Evolutionary conservation across 345 rosid species (phyloP).

Genomic region (Melaleuca quinquenervia): DNA sequence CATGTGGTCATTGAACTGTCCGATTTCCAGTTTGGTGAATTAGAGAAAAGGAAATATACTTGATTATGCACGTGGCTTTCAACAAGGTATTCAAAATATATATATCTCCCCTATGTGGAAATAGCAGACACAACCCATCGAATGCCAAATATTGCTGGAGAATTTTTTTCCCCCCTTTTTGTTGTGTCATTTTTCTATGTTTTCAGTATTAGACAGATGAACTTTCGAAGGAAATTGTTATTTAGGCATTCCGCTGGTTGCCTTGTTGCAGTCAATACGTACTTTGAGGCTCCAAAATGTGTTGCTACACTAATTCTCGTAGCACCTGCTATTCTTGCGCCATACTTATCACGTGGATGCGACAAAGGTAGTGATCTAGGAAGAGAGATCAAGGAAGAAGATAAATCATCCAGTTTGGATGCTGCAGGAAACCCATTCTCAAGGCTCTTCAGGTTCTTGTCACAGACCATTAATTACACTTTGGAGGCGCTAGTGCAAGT

Average conservation of each 20-base stretch:
- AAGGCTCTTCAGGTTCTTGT: slow-evolving; percentile 22
- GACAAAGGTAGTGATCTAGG: slow-evolving; percentile 3
- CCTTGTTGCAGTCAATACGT: slow-evolving; percentile 69
- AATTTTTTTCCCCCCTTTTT: not conserved
- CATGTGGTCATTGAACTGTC: not conserved
- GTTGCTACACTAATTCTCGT: slow-evolving; percentile 76
- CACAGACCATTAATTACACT: slow-evolving; percentile 20
- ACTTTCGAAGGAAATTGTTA: not conserved
- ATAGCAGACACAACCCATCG: not conserved
- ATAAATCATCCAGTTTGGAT: slow-evolving; percentile 9
- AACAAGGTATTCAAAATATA: not conserved
- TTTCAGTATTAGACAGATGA: not conserved
- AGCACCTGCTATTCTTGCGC: slow-evolving; percentile 89
- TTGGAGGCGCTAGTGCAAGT: slow-evolving; percentile 17
- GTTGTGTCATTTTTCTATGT: not conserved
- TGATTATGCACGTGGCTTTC: not conserved
- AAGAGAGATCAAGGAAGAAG: slow-evolving; percentile 15
- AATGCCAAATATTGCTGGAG: not conserved
- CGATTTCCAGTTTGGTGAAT: not conserved
- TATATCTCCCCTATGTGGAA: not conserved
- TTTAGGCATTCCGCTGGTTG: slow-evolving; percentile 86
- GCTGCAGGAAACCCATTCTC: slow-evolving; percentile 6
- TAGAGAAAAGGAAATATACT: not conserved
- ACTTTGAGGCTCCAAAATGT: slow-evolving; percentile 86
- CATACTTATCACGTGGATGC: slow-evolving; percentile 16